A percentile compares a stretch with the other conserved stretches of the same genome.
Evolutionary conservation across 2,329 filamentous ascomycete species (phyloP).

Genomic region (Alternaria rosae): DNA sequence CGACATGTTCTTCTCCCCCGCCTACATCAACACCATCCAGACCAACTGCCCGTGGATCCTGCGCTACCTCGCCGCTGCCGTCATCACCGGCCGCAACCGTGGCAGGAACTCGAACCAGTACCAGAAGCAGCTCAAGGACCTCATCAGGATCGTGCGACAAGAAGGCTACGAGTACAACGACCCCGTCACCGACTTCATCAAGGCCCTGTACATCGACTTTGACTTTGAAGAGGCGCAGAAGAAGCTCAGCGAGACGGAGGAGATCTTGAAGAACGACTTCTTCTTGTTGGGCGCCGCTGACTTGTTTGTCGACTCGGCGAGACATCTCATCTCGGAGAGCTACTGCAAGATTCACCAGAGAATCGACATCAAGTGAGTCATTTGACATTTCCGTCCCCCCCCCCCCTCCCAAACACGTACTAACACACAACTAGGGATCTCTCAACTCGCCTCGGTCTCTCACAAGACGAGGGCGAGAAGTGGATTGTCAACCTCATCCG

Average conservation of each 20-base stretch:
- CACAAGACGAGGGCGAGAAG: conserved; percentile 96
- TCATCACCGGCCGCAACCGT: conserved; percentile 83
- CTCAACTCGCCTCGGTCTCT: conserved; percentile 87
- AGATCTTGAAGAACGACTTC: conserved; percentile 92
- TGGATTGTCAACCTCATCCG: conserved; percentile 99
- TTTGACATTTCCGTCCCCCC: not conserved
- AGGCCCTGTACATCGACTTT: conserved; percentile 94
- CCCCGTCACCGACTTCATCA: conserved; percentile 94
- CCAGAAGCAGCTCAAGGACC: conserved; percentile 98
- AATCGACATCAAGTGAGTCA: conserved; percentile 86
- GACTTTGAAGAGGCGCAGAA: conserved; percentile 97
- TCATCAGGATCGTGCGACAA: conserved; percentile 93
- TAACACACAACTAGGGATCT: conserved; percentile 68
- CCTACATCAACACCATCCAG: conserved; percentile 99
- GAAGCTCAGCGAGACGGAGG: conserved; percentile 85
- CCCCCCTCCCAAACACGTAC: conserved; percentile 1
- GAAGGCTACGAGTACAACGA: conserved; percentile 98
- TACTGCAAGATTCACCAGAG: conserved; percentile 99
- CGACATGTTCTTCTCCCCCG: conserved; percentile 95
- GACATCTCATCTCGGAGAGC: conserved; percentile 96
- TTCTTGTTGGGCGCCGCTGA: conserved; percentile 88
- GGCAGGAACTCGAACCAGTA: conserved; percentile 82
- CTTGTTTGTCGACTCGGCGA: conserved; percentile 88
- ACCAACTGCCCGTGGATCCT: conserved; percentile 96
- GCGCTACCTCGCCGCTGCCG: conserved; percentile 89